Percentiles rank a stretch among this genome's conserved stretches.
Conservation (phyloP, 208 protist genomes). For the Perkinsela sp. region DNA sequence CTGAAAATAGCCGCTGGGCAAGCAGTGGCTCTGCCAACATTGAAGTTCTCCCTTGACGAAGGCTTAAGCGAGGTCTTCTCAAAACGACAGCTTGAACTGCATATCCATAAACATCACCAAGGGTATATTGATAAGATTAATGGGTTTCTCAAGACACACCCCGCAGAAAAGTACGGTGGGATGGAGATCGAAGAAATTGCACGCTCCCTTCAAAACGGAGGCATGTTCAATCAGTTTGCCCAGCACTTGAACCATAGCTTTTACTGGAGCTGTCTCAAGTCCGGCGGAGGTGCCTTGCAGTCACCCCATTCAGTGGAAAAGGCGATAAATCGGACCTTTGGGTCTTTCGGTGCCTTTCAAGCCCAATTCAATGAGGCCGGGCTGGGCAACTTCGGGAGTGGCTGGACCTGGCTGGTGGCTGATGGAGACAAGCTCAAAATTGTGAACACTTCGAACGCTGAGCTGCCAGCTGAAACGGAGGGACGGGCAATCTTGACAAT, state of each 20-base stretch:
- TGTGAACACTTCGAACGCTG: slow-evolving; percentile 60
- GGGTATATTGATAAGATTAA: slow-evolving; percentile 70
- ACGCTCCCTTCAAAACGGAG: slow-evolving; percentile 19
- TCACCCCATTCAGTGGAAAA: slow-evolving; percentile 16
- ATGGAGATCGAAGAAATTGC: slow-evolving; percentile 50
- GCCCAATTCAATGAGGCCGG: slow-evolving; percentile 29
- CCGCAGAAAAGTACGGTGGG: slow-evolving; percentile 9
- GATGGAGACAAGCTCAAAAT: slow-evolving; percentile 39
- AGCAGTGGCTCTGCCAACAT: background rate
- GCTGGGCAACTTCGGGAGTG: slow-evolving; percentile 65
- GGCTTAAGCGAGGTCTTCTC: slow-evolving; percentile 14
- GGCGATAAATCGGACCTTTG: slow-evolving; percentile 31
- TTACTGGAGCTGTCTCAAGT: slow-evolving; percentile 46
- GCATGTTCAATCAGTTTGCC: slow-evolving; percentile 55
- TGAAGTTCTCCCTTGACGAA: slow-evolving; percentile 3
- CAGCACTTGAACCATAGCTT: slow-evolving; percentile 76
- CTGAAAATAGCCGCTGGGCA: background rate
- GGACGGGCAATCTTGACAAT: slow-evolving; percentile 46
- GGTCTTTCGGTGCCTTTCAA: slow-evolving; percentile 60
- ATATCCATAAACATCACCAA: slow-evolving; percentile 74
- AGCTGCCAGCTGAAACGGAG: slow-evolving; percentile 25
- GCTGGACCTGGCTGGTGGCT: slow-evolving; percentile 74
- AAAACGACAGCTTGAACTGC: slow-evolving; percentile 45
- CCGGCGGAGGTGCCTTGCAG: slow-evolving; percentile 23
- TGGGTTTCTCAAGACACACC: slow-evolving; percentile 15